Base-by-base conservation (phyloP, 345 rosid genomes). In the Syzygium oleosum region DNA sequence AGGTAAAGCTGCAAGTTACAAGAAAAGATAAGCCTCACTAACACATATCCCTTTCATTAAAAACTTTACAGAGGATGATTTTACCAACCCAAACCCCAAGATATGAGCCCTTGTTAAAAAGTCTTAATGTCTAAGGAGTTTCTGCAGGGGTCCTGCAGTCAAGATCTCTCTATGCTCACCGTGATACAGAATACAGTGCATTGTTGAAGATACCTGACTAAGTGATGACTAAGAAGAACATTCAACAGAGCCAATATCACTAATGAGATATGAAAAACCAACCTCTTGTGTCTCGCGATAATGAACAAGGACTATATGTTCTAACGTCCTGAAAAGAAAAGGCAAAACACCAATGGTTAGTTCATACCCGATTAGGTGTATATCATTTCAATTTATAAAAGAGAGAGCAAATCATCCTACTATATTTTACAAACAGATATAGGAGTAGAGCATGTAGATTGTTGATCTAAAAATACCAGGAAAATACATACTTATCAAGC, bases 221-320 rank as follows among this genome's bases (percentile, higher is more conserved):
- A 38, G 83, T 38, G 83, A 73, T 38, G 38, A 73, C 83, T 73
- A 9, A 19, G 15, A 38, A 12, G 27, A 73, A 38, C 25, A 38
- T 73, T 73, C 27, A 73, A 73, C 49, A 19, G 83, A 73, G 83
- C 43, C 65, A 85, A 54, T 43, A 85, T 12, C 11, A 29, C 34
- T 38, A 52, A 38, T 31, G 58, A 85, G 63, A 63, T 41, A 51
- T 5, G 25, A 73, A 15, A 15, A 85, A 92, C 96, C 87, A 90
- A 98, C 99, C 99, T 96, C 99, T 86, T 91, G 95, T 85, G 98
- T 98, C 88, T 96, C 98, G 77, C 99, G 99, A 88, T 98, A 98
- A 90, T 98, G 99, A 87, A 98, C 99, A 85, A 98, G 99, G 90
- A 98, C 99, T 46, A 95, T 94, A 91, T 98, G 95, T 87, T 98